Conservation (phyloP, 1,139 yeast genomes). For the Wickerhamomyces sp. region DNA sequence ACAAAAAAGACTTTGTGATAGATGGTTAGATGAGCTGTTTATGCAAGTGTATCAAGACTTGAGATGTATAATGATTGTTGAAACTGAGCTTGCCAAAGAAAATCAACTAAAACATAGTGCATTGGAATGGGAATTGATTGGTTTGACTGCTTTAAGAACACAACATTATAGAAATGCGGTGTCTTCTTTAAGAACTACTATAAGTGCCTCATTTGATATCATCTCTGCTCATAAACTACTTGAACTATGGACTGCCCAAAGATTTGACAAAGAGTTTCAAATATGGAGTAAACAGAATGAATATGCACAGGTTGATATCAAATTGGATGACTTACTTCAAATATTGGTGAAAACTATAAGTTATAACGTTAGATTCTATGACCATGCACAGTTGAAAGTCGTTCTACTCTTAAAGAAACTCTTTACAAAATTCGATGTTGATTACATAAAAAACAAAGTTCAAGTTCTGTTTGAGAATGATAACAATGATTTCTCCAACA, state of each 20-base stretch:
- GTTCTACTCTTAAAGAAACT: slow-evolving; percentile 27
- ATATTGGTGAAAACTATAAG: slow-evolving; percentile 28
- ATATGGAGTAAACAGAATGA: slow-evolving; percentile 8
- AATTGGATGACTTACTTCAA: slow-evolving; percentile 27
- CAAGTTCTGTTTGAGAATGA: slow-evolving; percentile 25
- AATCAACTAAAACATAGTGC: slow-evolving; percentile 74
- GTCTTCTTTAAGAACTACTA: slow-evolving; percentile 70
- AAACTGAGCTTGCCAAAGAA: slow-evolving; percentile 70
- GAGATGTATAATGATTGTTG: slow-evolving; percentile 81
- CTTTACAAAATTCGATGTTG: slow-evolving; percentile 25
- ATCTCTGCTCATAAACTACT: slow-evolving; percentile 36
- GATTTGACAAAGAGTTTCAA: slow-evolving; percentile 13
- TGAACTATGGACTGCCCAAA: slow-evolving; percentile 24
- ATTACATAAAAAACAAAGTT: slow-evolving; percentile 28
- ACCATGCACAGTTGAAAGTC: slow-evolving; percentile 28
- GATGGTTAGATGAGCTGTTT: slow-evolving; percentile 90
- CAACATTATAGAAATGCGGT: slow-evolving; percentile 78
- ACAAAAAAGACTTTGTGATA: slow-evolving; percentile 81
- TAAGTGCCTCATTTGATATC: slow-evolving; percentile 70
- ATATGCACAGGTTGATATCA: slow-evolving; percentile 20
- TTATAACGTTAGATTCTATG: slow-evolving; percentile 33
- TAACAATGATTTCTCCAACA: slow-evolving; percentile 18
- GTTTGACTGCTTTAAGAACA: slow-evolving; percentile 72
- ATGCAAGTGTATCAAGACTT: slow-evolving; percentile 85
- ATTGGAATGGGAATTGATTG: slow-evolving; percentile 91